A percentile compares a stretch with the other conserved stretches of the same genome.
Evolutionary conservation across 2,329 filamentous ascomycete genomes (phyloP).

Genomic region (Colletotrichum limetticola): DNA sequence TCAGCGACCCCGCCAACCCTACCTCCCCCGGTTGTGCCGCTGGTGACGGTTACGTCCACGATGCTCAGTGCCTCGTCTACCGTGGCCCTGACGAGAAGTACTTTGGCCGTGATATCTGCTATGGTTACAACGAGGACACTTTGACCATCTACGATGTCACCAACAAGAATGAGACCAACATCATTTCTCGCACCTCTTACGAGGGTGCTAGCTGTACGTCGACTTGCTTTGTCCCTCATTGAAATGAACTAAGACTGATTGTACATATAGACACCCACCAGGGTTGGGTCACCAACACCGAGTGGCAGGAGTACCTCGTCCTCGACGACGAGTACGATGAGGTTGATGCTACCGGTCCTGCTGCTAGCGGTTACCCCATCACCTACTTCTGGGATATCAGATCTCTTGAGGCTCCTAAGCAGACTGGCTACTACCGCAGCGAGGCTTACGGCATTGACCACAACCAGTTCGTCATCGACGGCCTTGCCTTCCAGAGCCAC

Average conservation of each 20-base stretch:
- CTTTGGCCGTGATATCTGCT: slow-evolving; percentile 60
- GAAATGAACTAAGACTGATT: not conserved
- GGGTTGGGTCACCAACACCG: slow-evolving; percentile 59
- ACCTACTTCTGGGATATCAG: slow-evolving; percentile 61
- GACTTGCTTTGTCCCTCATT: not conserved
- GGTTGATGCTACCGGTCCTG: slow-evolving; percentile 44
- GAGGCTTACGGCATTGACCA: slow-evolving; percentile 51
- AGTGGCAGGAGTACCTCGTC: slow-evolving; percentile 53
- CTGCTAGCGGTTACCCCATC: slow-evolving; percentile 52
- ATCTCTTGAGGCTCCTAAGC: slow-evolving; percentile 50
- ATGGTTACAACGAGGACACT: slow-evolving; percentile 62
- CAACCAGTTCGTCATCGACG: slow-evolving; percentile 56
- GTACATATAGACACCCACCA: slow-evolving; percentile 66
- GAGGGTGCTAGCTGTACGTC: slow-evolving; percentile 51
- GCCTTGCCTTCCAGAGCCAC: slow-evolving; percentile 55
- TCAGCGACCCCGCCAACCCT: slow-evolving; percentile 61
- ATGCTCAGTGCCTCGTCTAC: slow-evolving; percentile 62
- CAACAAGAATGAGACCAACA: slow-evolving; percentile 54
- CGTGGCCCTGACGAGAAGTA: slow-evolving; percentile 58
- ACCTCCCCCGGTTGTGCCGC: slow-evolving; percentile 57
- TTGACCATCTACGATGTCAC: slow-evolving; percentile 63
- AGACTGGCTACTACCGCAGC: slow-evolving; percentile 52
- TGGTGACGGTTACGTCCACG: slow-evolving; percentile 61
- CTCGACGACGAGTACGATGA: slow-evolving; percentile 57
- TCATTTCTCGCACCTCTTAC: slow-evolving; percentile 64